A percentile compares a stretch with the other conserved stretches of the same genome.
phyloP scores from a whole-genome alignment of 208 protist genomes.

The Acanthamoeba lenticulata region DNA sequence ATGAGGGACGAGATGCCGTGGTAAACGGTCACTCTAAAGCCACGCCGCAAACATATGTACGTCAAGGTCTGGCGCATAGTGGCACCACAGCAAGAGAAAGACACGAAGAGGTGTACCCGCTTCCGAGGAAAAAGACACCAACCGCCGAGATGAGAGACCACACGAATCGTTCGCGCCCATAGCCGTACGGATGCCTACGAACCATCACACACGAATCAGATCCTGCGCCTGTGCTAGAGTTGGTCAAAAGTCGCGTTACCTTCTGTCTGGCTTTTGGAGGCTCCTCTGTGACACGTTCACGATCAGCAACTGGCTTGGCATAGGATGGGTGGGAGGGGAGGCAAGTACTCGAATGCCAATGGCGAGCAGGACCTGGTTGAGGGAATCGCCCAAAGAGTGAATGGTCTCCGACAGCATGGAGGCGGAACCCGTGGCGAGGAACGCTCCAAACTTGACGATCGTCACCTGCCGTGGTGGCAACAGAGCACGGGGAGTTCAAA shows the following conservation, averaged over 20 bases:
- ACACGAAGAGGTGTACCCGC: not conserved
- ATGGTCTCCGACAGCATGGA: slow-evolving; percentile 48
- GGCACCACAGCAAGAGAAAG: not conserved
- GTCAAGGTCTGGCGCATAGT: not conserved
- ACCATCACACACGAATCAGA: not conserved
- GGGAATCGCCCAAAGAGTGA: slow-evolving; percentile 40
- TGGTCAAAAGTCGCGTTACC: not conserved
- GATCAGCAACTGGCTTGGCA: too few relatives aligned
- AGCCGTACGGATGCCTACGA: slow-evolving; percentile 47
- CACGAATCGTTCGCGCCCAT: slow-evolving; percentile 27
- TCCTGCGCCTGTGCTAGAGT: not conserved
- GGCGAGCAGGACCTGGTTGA: slow-evolving; percentile 50
- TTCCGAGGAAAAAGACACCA: slow-evolving; percentile 37
- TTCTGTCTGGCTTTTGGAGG: slow-evolving; percentile 20
- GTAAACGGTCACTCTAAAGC: slow-evolving; percentile 9
- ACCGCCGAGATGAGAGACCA: slow-evolving; percentile 55
- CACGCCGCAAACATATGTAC: not conserved
- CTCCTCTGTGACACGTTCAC: not conserved
- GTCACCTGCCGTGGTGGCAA: too few relatives aligned
- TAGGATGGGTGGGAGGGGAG: not conserved
- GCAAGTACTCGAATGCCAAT: not conserved
- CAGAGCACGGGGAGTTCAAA: too few relatives aligned
- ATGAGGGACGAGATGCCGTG: slow-evolving; percentile 26
- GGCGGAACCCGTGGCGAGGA: slow-evolving; percentile 1
- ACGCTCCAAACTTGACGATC: slow-evolving; percentile 27